phyloP scores from a whole-genome alignment of 176 grass and related monocot genomes.

The bread wheat (Triticum aestivum) region IWGSC_CS_RefSeq_v2.1 NC_057800.1:119340497-119340996 shows the following conservation, averaged over 20 bases:
- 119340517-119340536: conserved; percentile 23
- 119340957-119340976: conserved; percentile 12
- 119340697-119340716: conserved; percentile 46
- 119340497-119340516: not conserved
- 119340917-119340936: conserved; percentile 26
- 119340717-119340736: conserved; percentile 44
- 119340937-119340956: not conserved
- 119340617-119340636: conserved; percentile 43
- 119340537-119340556: conserved; percentile 28
- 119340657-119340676: not conserved
- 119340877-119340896: conserved; percentile 8
- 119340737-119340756: conserved; percentile 31
- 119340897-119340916: conserved; percentile 26
- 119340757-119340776: conserved; percentile 36
- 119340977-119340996: conserved; percentile 30
- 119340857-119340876: conserved; percentile 26
- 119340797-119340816: conserved; percentile 49
- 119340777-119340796: conserved; percentile 52
- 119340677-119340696: conserved; percentile 29
- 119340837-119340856: conserved; percentile 14
- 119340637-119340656: conserved; percentile 28
- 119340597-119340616: conserved; percentile 35
- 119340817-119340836: conserved; percentile 40
- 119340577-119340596: conserved; percentile 34
- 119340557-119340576: conserved; percentile 35